Evolutionary conservation across 768 basidiomycete genomes (phyloP).

Genomic region (Lactifluus hygrophoroides): DNA sequence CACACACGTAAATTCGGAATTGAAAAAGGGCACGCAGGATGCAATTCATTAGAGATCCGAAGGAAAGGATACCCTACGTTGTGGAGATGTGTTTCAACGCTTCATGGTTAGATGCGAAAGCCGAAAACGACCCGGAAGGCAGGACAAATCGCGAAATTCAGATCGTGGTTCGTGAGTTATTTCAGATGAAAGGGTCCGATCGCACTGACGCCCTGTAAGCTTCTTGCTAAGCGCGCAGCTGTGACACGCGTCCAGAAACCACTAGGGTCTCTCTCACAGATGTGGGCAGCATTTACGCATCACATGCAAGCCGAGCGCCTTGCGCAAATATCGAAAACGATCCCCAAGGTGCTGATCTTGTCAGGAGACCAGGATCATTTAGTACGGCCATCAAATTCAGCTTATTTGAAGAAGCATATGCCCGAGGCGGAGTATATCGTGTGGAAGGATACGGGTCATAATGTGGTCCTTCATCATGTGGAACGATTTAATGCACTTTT

Average conservation of each 20-base stretch:
- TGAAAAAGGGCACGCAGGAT: constrained; percentile 36
- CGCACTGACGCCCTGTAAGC: constrained; percentile 28
- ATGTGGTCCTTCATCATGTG: constrained; percentile 40
- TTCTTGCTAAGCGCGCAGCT: constrained; percentile 36
- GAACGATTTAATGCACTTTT: constrained; percentile 47
- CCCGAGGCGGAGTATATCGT: constrained; percentile 42
- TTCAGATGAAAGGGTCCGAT: not conserved
- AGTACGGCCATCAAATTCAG: constrained; percentile 43
- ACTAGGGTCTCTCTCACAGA: constrained; percentile 61
- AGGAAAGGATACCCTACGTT: constrained; percentile 40
- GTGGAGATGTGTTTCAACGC: constrained; percentile 52
- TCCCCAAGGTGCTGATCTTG: constrained; percentile 61
- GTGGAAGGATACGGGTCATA: constrained; percentile 62
- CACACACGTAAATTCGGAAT: too few species aligned
- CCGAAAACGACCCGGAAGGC: constrained; percentile 43
- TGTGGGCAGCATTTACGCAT: constrained; percentile 60
- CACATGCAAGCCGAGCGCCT: constrained; percentile 34
- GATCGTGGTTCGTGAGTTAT: constrained; percentile 35
- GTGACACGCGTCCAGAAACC: constrained; percentile 51
- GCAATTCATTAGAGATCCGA: constrained; percentile 31
- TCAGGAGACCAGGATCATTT: constrained; percentile 62
- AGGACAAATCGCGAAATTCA: constrained; percentile 61
- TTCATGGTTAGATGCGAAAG: constrained; percentile 50
- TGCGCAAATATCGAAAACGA: constrained; percentile 32
- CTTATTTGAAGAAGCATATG: constrained; percentile 48